Conservation (phyloP, 805 yeast species). For the Nakazawaea wickerhamii region DNA sequence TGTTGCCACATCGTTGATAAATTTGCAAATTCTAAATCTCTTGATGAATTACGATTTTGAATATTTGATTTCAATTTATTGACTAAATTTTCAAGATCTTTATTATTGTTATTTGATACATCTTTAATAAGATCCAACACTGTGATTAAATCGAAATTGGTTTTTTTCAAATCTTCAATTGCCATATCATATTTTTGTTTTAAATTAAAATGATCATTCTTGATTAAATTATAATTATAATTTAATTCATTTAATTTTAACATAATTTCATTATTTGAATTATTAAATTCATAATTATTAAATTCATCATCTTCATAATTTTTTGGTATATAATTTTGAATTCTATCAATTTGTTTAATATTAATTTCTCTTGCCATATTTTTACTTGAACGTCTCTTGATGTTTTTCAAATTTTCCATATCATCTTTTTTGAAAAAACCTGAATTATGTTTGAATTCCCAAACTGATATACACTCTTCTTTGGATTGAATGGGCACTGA, state of each 20-base stretch:
- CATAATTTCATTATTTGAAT: constrained; percentile 4
- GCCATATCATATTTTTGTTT: constrained; percentile 43
- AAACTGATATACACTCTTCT: constrained; percentile 23
- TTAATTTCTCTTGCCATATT: constrained; percentile 16
- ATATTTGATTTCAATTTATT: constrained; percentile 23
- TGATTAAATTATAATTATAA: constrained; percentile 30
- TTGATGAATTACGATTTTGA: constrained; percentile 25
- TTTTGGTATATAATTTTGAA: constrained; percentile 12
- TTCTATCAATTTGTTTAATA: constrained; percentile 2
- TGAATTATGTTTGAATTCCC: constrained; percentile 90
- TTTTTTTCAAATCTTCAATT: constrained; percentile 40
- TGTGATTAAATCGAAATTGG: constrained; percentile 48
- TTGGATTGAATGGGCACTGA: too few relatives aligned
- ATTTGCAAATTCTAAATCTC: constrained; percentile 14
- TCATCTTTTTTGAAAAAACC: constrained; percentile 80
- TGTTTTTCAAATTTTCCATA: constrained; percentile 60
- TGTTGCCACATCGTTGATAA: constrained; percentile 1
- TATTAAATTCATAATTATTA: neutral
- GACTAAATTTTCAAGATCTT: constrained; percentile 18
- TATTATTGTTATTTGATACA: constrained; percentile 17
- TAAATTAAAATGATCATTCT: constrained; percentile 37
- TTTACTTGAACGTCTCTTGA: constrained; percentile 62
- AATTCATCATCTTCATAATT: constrained; percentile 7
- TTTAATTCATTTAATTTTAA: constrained; percentile 31
- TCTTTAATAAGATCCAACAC: constrained; percentile 38